phyloP scores from a whole-genome alignment of 2,329 filamentous ascomycete genomes.

The Penicillium sp. region DNA sequence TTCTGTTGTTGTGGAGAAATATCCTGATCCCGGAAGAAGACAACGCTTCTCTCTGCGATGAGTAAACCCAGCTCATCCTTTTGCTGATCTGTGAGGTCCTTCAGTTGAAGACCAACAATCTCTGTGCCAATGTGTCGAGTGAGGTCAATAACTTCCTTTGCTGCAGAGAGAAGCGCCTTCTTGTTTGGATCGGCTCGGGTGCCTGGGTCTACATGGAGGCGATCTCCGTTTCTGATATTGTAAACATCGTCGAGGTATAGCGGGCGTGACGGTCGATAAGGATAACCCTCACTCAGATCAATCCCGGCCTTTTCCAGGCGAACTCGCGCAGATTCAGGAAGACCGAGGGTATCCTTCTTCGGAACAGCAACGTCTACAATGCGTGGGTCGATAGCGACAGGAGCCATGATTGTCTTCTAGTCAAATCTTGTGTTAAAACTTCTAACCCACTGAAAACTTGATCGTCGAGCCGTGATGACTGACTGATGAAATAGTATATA shows the following conservation, averaged over 20 bases:
- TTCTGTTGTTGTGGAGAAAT: conserved; percentile 64
- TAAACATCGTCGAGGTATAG: conserved; percentile 70
- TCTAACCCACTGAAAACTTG: background rate
- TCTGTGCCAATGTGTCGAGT: conserved; percentile 66
- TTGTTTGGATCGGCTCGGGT: conserved; percentile 66
- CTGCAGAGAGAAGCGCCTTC: conserved; percentile 60
- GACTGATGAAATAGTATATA: background rate
- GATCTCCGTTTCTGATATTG: conserved; percentile 62
- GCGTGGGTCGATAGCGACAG: conserved; percentile 60
- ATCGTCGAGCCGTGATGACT: background rate
- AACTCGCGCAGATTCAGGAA: conserved; percentile 59
- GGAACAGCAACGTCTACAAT: conserved; percentile 66
- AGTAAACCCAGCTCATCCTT: conserved; percentile 63
- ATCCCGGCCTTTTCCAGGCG: conserved; percentile 69
- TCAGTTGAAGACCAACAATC: conserved; percentile 64
- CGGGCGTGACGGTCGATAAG: conserved; percentile 67
- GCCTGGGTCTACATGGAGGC: conserved; percentile 61
- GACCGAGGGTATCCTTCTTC: conserved; percentile 63
- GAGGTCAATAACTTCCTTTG: conserved; percentile 63
- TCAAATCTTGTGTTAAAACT: background rate
- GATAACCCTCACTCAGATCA: conserved; percentile 70
- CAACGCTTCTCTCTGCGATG: conserved; percentile 65
- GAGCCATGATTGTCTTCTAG: conserved; percentile 49
- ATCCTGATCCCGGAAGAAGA: conserved; percentile 67
- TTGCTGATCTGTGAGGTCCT: conserved; percentile 61